phyloP scores from a whole-genome alignment of 768 basidiomycete genomes.

The Leccinum uliginosum region DNA sequence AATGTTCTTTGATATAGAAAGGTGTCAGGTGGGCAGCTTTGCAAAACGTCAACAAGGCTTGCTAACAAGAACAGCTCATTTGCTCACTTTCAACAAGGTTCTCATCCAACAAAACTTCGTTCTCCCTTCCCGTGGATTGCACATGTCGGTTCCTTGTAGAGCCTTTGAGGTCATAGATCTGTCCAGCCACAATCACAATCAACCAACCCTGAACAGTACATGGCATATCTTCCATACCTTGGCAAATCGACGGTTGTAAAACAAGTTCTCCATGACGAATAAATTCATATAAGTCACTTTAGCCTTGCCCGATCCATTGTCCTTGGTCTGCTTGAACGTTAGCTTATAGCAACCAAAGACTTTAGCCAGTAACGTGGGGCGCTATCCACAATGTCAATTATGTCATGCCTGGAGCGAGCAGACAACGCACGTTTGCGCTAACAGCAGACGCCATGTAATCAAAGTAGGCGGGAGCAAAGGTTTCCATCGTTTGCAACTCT shows the following conservation, averaged over 20 bases:
- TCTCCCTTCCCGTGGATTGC: constrained; percentile 81
- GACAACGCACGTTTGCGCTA: constrained; percentile 62
- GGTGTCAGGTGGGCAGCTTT: constrained; percentile 81
- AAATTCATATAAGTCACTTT: constrained; percentile 92
- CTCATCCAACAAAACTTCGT: constrained; percentile 94
- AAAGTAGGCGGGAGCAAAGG: constrained; percentile 96
- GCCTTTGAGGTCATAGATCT: constrained; percentile 98
- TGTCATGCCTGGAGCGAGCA: background rate
- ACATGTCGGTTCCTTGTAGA: constrained; percentile 93
- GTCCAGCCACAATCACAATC: background rate
- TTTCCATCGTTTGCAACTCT: constrained; percentile 93
- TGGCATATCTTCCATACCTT: constrained; percentile 48
- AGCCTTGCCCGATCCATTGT: constrained; percentile 55
- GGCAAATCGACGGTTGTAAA: constrained; percentile 87
- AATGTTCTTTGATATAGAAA: constrained; percentile 94
- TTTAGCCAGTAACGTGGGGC: constrained; percentile 92
- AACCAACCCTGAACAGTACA: constrained; percentile 1
- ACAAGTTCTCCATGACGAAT: constrained; percentile 96
- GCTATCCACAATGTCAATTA: constrained; percentile 40
- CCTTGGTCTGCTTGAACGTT: constrained; percentile 79
- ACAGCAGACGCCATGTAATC: constrained; percentile 97
- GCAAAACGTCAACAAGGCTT: constrained; percentile 8
- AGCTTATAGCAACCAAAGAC: constrained; percentile 96
- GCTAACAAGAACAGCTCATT: background rate
- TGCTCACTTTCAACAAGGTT: constrained; percentile 85